A percentile compares a stretch with the other conserved stretches of the same genome.
Evolutionary conservation across 2,329 filamentous ascomycete genomes (phyloP).

Genomic region (Phialemoniopsis sp.): DNA sequence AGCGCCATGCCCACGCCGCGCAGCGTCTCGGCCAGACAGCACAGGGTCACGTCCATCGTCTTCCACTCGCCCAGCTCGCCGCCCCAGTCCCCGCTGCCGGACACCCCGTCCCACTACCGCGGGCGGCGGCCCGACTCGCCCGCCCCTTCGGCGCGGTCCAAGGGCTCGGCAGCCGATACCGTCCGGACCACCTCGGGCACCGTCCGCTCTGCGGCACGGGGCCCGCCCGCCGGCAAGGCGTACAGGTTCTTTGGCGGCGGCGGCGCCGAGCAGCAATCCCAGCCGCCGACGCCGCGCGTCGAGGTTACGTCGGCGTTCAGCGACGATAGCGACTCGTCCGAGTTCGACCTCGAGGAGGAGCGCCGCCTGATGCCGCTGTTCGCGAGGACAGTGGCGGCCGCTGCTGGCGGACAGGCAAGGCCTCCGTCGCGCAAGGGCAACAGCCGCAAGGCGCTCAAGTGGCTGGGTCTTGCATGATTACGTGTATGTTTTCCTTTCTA

Average conservation of each 20-base stretch:
- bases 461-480: slow-evolving; percentile 39
- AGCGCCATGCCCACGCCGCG: not conserved
- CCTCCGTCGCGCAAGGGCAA: slow-evolving; percentile 27
- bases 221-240: slow-evolving; percentile 6
- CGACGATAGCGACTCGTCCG: slow-evolving; percentile 10
- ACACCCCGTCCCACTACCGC: not conserved
- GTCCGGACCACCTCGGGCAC: slow-evolving; percentile 12
- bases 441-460: slow-evolving; percentile 49
- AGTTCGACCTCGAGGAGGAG: slow-evolving; percentile 44
- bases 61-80: too few species aligned
- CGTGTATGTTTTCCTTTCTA: too few species aligned
- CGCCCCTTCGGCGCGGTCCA: slow-evolving; percentile 14
- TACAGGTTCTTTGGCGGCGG: not conserved
- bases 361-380: slow-evolving; percentile 49
- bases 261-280: not conserved
- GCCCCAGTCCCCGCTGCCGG: too few species aligned
- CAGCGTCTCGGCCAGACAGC: not conserved
- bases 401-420: slow-evolving; percentile 13
- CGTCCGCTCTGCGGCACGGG: too few species aligned
- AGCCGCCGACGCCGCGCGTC: not conserved
- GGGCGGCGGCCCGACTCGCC: slow-evolving; percentile 8
- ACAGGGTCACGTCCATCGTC: not conserved
- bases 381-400: slow-evolving; percentile 13
- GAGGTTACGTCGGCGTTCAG: slow-evolving; percentile 2
- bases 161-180: slow-evolving; percentile 25